Evolutionary conservation across 2,329 filamentous ascomycete genomes (phyloP).

Genomic region (Ophiocordyceps unilateralis): DNA sequence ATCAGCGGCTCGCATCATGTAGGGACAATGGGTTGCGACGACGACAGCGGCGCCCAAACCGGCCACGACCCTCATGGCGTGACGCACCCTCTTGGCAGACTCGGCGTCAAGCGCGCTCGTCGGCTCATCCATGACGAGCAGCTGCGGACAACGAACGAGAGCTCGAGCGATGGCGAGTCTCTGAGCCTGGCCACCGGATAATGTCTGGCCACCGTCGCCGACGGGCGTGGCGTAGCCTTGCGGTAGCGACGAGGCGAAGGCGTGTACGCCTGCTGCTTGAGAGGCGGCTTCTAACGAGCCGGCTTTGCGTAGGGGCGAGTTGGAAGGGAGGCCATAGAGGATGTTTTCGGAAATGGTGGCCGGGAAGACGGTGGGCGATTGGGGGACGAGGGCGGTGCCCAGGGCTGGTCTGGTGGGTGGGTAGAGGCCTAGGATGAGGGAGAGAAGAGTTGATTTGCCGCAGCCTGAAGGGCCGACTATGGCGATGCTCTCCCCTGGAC

Average conservation of each 20-base stretch:
- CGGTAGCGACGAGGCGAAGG: conserved; percentile 59
- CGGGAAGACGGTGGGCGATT: conserved; percentile 62
- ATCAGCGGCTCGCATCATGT: conserved; percentile 77
- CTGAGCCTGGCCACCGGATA: conserved; percentile 75
- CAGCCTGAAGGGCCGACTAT: conserved; percentile 74
- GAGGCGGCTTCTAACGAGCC: conserved; percentile 31
- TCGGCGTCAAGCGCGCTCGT: conserved; percentile 64
- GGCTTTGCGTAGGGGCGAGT: conserved; percentile 31
- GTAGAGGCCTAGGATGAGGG: conserved; percentile 60
- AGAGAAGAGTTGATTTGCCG: conserved; percentile 77
- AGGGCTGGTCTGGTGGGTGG: conserved; percentile 41
- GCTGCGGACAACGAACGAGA: conserved; percentile 48
- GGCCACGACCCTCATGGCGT: conserved; percentile 41
- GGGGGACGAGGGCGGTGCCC: conserved; percentile 53
- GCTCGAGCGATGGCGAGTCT: conserved; percentile 68
- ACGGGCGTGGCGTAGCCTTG: conserved; percentile 43
- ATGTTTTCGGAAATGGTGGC: conserved; percentile 67
- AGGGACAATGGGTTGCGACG: conserved; percentile 62
- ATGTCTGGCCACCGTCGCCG: conserved; percentile 55
- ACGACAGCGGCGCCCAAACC: conserved; percentile 45
- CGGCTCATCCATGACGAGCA: conserved; percentile 75
- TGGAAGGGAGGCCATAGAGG: conserved; percentile 49
- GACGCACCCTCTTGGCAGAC: conserved; percentile 45
- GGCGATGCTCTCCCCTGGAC: conserved; percentile 48
- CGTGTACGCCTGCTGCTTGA: conserved; percentile 47